A percentile compares a stretch with the other conserved stretches of the same genome.
These are phyloP conservation scores for Claviceps maximensis DNA, from an alignment of 2,329 filamentous ascomycete genomes.

Conservation along the genomic window DNA sequence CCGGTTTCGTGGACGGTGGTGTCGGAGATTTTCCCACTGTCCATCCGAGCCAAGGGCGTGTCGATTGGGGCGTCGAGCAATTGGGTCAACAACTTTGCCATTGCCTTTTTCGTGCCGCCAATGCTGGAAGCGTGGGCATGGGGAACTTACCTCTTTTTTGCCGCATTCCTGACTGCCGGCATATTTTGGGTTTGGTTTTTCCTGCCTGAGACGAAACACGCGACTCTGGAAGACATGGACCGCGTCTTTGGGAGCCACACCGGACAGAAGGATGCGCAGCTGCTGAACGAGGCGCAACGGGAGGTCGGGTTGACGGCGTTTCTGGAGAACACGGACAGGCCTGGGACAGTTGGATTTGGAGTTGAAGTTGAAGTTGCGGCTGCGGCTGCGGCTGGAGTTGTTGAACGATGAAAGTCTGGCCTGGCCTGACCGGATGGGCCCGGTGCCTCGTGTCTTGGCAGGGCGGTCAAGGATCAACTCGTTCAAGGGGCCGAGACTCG, in stretches of 20 bases:
- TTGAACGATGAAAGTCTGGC: no score
- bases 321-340: background rate
- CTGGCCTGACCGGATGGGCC: no score
- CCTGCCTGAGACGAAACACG: constrained; percentile 41
- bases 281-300: constrained; percentile 13
- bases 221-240: constrained; percentile 41
- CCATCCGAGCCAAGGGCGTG: constrained; percentile 14
- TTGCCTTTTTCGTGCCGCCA: constrained; percentile 31
- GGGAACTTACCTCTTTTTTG: constrained; percentile 45
- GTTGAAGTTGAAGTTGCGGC: no score
- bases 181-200: constrained; percentile 36
- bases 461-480: no score
- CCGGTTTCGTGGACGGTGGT: constrained; percentile 35
- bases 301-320: constrained; percentile 12
- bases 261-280: constrained; percentile 13
- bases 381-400: no score
- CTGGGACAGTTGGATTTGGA: no score
- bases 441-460: no score
- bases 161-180: constrained; percentile 32
- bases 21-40: constrained; percentile 32
- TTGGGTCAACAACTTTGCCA: constrained; percentile 30
- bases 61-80: constrained; percentile 20
- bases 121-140: constrained; percentile 26
- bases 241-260: constrained; percentile 32
- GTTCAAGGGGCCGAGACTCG: no score